A percentile compares a stretch with the other conserved stretches of the same genome.
Evolutionary conservation across 257 asterid genomes (phyloP).

Genomic region (Lithospermum erythrorhizon): DNA sequence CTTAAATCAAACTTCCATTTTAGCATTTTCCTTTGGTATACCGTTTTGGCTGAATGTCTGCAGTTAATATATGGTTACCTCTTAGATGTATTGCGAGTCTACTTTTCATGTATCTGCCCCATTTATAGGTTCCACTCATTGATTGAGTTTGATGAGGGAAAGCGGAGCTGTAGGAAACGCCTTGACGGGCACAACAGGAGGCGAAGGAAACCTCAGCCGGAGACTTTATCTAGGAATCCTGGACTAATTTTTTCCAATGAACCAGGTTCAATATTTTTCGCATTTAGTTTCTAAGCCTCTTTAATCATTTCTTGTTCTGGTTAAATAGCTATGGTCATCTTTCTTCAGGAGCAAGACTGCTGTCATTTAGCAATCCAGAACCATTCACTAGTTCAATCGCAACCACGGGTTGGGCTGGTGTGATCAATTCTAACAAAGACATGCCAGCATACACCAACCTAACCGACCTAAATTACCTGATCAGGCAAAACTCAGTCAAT

Average conservation of each 20-base stretch:
- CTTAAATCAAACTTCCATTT: background rate
- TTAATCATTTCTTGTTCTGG: background rate
- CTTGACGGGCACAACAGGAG: slow-evolving; percentile 83
- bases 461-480: slow-evolving; percentile 20
- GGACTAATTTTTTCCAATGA: slow-evolving; percentile 31
- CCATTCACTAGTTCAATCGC: slow-evolving; percentile 26
- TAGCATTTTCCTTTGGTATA: background rate
- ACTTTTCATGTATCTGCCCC: background rate
- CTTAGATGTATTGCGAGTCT: background rate
- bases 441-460: slow-evolving; percentile 25
- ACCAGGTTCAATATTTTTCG: slow-evolving; percentile 15
- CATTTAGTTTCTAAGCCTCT: background rate
- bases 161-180: slow-evolving; percentile 86
- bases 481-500: slow-evolving; percentile 24
- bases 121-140: slow-evolving; percentile 72
- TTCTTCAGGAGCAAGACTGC: slow-evolving; percentile 30
- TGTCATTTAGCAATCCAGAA: slow-evolving; percentile 46
- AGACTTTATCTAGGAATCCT: slow-evolving; percentile 25
- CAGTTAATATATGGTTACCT: background rate
- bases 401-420: slow-evolving; percentile 41
- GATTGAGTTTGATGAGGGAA: slow-evolving; percentile 76
- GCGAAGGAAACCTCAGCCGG: slow-evolving; percentile 85
- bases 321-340: background rate
- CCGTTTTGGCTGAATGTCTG: background rate
- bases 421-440: slow-evolving; percentile 27